Evolutionary conservation across 2,329 filamentous ascomycete species (phyloP), one percentile per base, ranked within the genome.

Genomic region (Pleoardoris graminearum): DNA sequence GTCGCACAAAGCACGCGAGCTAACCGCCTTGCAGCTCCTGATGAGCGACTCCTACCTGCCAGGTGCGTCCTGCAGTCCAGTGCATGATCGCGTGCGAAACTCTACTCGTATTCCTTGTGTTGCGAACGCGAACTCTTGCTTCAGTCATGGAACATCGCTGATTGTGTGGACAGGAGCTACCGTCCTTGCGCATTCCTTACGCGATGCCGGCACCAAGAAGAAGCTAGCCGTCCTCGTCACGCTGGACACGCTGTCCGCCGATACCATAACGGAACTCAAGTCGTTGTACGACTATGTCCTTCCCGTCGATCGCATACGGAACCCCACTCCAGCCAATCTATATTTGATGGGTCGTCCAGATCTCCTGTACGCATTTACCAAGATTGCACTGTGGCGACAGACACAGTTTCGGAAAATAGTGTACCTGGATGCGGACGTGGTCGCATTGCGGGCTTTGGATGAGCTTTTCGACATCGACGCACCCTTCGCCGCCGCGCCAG

Each of bases 321-420:
- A 92, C 72, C 80, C 83, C 53, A 84, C 83, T 37, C 88, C 90
- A 3, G 85, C 85, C 52, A 97, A 97, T 68, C 84, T 99, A 51
- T 86, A 88, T 73, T 83, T 97, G 50, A 97, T 99, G 92, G 86
- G 91, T 71, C 89, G 94, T 48, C 83, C 86, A 58, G 94, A 99
- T 69, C 82, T 99, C 45, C 86, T 93, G 68, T 93, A 91, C 23
- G 89, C 92, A 58, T 97, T 97, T 70, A 97, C 94, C 62, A 99
- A 99, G 79, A 92, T 99, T 75, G 86, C 90, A 61, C 81, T 99
- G 16, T 99, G 94, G 94, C 89, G 87, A 60, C 89, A 92, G 75
- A 87, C 85, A 3, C 91, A 96, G 69, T 99, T 93, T 74, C 85
- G 87, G 60, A 93, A 88, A 76, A 90, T 99, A 51, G 89, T 99